Percentiles rank a stretch among this genome's conserved stretches.
Evolutionary conservation across 1,139 yeast species (phyloP).

Genomic region (Geotrichum bryndzae): DNA sequence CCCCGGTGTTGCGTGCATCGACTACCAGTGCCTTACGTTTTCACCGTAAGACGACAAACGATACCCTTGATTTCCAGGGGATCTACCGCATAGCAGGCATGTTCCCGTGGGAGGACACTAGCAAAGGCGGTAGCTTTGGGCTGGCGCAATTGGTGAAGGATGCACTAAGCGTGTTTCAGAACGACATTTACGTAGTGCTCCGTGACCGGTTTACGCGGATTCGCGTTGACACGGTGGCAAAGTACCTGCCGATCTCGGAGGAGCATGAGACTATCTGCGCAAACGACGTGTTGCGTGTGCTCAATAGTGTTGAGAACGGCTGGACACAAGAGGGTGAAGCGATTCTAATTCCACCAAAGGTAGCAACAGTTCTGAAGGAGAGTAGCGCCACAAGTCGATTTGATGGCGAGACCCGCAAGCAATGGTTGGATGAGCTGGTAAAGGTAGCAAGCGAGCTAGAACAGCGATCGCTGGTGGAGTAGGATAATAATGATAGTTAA

Average conservation of each 20-base stretch:
- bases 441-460: slow-evolving; percentile 9
- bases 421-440: slow-evolving; percentile 10
- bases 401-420: neutral
- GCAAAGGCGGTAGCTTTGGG: slow-evolving; percentile 10
- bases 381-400: neutral
- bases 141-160: slow-evolving; percentile 11
- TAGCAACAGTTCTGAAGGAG: neutral
- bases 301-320: slow-evolving; percentile 9
- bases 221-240: slow-evolving; percentile 1
- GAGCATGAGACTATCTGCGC: neutral
- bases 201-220: slow-evolving; percentile 9
- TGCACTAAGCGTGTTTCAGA: slow-evolving; percentile 6
- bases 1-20: slow-evolving; percentile 9
- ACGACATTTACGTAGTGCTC: slow-evolving; percentile 5
- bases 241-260: slow-evolving; percentile 8
- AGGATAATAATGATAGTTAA: neutral
- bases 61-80: slow-evolving; percentile 4
- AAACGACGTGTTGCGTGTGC: slow-evolving; percentile 8
- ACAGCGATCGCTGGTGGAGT: neutral
- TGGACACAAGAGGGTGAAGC: slow-evolving; percentile 2
- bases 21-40: slow-evolving; percentile 1
- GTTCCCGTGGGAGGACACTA: slow-evolving; percentile 10
- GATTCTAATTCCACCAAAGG: slow-evolving; percentile 8
- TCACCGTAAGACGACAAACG: neutral
- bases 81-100: slow-evolving; percentile 2